Evolutionary conservation across 805 yeast genomes (phyloP), one percentile per base, ranked within the genome.

Genomic region (Kuraishia molischiana): DNA sequence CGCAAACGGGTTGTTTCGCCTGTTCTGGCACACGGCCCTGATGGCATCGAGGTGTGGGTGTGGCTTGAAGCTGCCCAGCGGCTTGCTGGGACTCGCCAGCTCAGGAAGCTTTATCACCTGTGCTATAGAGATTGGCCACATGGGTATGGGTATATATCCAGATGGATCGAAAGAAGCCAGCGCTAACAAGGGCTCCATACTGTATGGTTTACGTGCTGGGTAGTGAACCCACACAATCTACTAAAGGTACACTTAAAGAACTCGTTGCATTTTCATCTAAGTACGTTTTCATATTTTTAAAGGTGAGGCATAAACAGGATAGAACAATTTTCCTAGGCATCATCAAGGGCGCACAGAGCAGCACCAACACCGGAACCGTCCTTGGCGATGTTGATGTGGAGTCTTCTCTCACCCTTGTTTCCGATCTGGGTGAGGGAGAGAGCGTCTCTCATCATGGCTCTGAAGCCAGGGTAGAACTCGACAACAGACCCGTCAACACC

Each of bases 361-460:
- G 97, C 97, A 46, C 98, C 98, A 32, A 89, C 95, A 42, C 96
- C 95, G 40, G 95, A 81, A 34, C 97, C 97, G 53, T 92, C 97
- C 58, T 85, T 85, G 22, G 97, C 92, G 47, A 89, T 79, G 44
- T 77, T 77, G 43, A 90, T 64, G 48, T 77, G 81, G 34, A 86
- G 66, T 51, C 84, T 77, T 59, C 85, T 76, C 49, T 77, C 85
- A 42, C 80, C 77, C 34, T 83, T 81, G 32, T 81, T 67, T 40
- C 89, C 89, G 32, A 89, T 70, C 45, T 79, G 77, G 32, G 85
- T 73, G 44, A 73, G 53, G 0, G 78, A 66, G 44, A 89, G 62
- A 0, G 95, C 95, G 45, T 84, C 86, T 53, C 90, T 74, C 44
- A 90, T 64, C 71, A 75, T 74, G 10, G 79, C 73, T 62, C 81